Evolutionary conservation across 1,284 basidiomycete genomes (phyloP), one percentile per base, ranked within the genome.

Genomic region (Fomitiporia mediterranea): DNA sequence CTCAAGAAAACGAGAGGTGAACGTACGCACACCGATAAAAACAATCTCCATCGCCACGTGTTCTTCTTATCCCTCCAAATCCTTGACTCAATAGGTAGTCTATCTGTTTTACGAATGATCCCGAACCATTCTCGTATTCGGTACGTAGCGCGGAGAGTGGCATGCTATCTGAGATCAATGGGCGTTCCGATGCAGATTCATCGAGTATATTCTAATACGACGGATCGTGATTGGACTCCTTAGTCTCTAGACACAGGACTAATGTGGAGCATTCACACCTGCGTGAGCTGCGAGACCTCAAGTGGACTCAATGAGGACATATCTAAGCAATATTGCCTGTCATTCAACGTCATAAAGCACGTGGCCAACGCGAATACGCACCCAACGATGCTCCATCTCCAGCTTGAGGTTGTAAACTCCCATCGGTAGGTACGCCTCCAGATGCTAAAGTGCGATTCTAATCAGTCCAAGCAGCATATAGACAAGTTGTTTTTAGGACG

Each of bases 81-180:
- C 88, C 88, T 53, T 75, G 66, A 62, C 64, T 59, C 58, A 71
- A 68, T 64, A 86, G 65, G 76, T 62, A 82, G 62, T 87, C 80
- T 58, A 93, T 85, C 68, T 87, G 89, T 56, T 78, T 72, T 8
- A 86, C 66, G 62, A 91, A 89, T 7, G 72, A 66, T 2, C 70
- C 69, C 1, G 77, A 75, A 2, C 83, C 83, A 35, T 74, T 76
- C 59, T 81, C 75, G 67, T 91, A 92, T 70, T 93, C 90, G 5
- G 68, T 71, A 32, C 81, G 77, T 43, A 87, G 70, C 2, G 72
- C 67, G 1, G 74, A 67, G 57, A 84, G 79, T 2, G 79, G 72
- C 19, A 71, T 69, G 17, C 81, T 67, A 11, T 68, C 63, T 51
- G 77, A 75, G 53, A 88, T 74, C 38, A 86, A 68, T 4, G 82